These are phyloP conservation scores for Komagataella phaffii DNA, from an alignment of 805 yeast species.

Conservation along the genomic window DNA sequence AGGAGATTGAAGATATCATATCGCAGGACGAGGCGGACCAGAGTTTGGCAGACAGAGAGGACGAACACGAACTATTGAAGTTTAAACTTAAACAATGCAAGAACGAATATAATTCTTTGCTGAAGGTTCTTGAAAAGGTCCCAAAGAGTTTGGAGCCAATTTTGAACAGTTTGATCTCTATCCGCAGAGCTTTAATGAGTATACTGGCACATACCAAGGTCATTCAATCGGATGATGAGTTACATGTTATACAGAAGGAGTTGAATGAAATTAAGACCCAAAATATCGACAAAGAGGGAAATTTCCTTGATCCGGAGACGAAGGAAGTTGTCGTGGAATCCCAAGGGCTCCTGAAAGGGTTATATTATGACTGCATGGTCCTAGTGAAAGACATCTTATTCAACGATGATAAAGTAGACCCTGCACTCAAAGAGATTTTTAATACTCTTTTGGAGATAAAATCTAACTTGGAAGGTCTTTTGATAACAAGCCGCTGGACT, in stretches of 20 bases:
- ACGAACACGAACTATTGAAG: slow-evolving; percentile 48
- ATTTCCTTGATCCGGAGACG: slow-evolving; percentile 21
- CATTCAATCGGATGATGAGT: slow-evolving; percentile 12
- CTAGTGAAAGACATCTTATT: slow-evolving; percentile 55
- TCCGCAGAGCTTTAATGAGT: slow-evolving; percentile 46
- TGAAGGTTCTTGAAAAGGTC: slow-evolving; percentile 38
- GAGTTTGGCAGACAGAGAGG: slow-evolving; percentile 25
- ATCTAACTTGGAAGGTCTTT: slow-evolving; percentile 62
- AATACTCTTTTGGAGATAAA: slow-evolving; percentile 52
- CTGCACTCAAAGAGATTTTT: slow-evolving; percentile 45
- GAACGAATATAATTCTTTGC: slow-evolving; percentile 41
- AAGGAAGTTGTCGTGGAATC: slow-evolving; percentile 8
- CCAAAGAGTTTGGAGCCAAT: slow-evolving; percentile 34
- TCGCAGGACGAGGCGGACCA: slow-evolving; percentile 7
- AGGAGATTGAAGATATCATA: slow-evolving; percentile 37
- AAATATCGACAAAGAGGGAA: slow-evolving; percentile 42
- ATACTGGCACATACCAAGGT: slow-evolving; percentile 5
- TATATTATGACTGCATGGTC: slow-evolving; percentile 74
- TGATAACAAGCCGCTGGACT: slow-evolving; percentile 95
- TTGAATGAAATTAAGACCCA: slow-evolving; percentile 26
- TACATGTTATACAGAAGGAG: slow-evolving; percentile 22
- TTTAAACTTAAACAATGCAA: slow-evolving; percentile 54
- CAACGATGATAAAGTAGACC: slow-evolving; percentile 28
- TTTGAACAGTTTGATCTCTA: slow-evolving; percentile 45
- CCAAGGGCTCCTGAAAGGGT: slow-evolving; percentile 49